Conservation (phyloP, 345 rosid genomes). For the Sonneratia caseolaris region DNA sequence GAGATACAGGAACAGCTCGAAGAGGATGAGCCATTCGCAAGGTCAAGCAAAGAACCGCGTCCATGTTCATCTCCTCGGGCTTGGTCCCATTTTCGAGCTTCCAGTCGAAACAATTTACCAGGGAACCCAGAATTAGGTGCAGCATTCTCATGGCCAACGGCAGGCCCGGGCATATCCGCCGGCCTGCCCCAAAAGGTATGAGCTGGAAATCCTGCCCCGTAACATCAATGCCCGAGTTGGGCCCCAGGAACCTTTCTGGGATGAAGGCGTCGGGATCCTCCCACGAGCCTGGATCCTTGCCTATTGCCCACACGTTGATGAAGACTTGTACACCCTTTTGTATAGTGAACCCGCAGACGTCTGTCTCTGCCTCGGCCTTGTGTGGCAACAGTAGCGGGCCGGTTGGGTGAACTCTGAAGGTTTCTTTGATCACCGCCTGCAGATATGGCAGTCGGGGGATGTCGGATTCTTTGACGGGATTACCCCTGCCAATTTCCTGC, state of each 20-base stretch:
- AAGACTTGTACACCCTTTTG: no score
- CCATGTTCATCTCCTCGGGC: constrained; percentile 13
- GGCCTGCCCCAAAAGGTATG: constrained; percentile 17
- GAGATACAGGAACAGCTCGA: neutral
- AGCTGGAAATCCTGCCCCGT: constrained; percentile 14
- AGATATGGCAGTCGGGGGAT: no score
- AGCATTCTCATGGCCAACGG: constrained; percentile 25
- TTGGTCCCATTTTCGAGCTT: constrained; percentile 9
- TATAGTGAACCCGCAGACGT: no score
- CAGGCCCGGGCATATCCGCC: constrained; percentile 33
- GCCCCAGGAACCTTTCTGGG: constrained; percentile 6
- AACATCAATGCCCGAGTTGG: constrained; percentile 8
- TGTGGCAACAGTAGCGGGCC: no score
- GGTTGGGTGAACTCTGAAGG: no score
- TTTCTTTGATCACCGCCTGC: no score
- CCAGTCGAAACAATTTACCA: constrained; percentile 22
- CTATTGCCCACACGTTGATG: no score
- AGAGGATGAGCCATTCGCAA: constrained; percentile 18
- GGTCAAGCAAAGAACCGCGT: constrained; percentile 11
- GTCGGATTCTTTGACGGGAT: no score
- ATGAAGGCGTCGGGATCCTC: no score
- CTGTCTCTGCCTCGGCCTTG: no score
- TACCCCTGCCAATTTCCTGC: neutral
- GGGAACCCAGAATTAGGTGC: constrained; percentile 27
- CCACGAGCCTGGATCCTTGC: no score